phyloP scores from a whole-genome alignment of 139 green algal species.

The Limnomonas spitsbergensis region DNA sequence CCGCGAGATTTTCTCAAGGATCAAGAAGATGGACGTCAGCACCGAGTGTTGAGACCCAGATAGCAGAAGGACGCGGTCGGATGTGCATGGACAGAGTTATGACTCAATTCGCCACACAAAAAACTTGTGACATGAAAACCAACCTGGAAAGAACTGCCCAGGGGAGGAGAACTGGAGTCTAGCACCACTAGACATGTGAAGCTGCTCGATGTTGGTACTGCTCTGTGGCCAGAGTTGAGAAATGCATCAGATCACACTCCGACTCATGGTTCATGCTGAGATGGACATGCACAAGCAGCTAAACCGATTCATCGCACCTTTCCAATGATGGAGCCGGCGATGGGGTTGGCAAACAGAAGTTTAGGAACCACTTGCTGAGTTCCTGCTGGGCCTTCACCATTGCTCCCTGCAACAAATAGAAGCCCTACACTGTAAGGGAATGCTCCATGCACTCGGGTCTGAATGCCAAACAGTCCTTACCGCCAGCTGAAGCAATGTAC shows the following conservation, averaged over 20 bases:
- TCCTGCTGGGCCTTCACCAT: too few species aligned
- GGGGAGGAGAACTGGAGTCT: slow-evolving; percentile 58
- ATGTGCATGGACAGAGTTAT: slow-evolving; percentile 67
- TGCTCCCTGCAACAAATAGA: too few species aligned
- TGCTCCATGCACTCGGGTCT: too few species aligned
- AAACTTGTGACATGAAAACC: not conserved
- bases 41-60: slow-evolving; percentile 57
- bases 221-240: not conserved
- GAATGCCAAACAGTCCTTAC: not conserved
- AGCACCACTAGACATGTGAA: slow-evolving; percentile 54
- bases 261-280: not conserved
- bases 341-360: slow-evolving; percentile 58
- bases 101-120: not conserved
- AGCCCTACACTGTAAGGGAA: too few species aligned
- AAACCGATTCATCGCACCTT: slow-evolving; percentile 32
- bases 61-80: slow-evolving; percentile 80
- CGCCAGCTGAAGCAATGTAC: slow-evolving; percentile 16
- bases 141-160: slow-evolving; percentile 64
- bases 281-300: not conserved
- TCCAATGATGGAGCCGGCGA: slow-evolving; percentile 57
- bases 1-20: slow-evolving; percentile 56
- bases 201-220: slow-evolving; percentile 53
- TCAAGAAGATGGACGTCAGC: slow-evolving; percentile 60
- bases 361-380: too few species aligned
- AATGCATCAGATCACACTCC: not conserved